Evolutionary conservation across 2,329 filamentous ascomycete species (phyloP), one percentile per base, ranked within the genome.

Genomic region (Verticillium dahliae): DNA sequence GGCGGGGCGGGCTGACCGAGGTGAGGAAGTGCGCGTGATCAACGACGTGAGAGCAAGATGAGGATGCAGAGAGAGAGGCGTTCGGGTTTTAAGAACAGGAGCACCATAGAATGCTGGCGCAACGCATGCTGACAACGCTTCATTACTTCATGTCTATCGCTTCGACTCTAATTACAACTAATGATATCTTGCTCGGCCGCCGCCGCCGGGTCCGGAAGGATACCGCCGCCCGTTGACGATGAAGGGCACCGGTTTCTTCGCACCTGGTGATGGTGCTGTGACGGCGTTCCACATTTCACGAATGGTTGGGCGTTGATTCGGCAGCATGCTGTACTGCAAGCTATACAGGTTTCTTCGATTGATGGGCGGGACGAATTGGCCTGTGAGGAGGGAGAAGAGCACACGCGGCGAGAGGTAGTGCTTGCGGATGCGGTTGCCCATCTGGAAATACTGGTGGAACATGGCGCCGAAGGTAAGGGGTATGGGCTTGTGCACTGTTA

Each of bases 381-480:
- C 95, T 0, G 92, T 96, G 31, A 93, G 80, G 1, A 99, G 87
- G 69, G 92, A 95, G 45, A 97, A 82, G 57, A 98, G 85, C 22
- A 99, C 96, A 14, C 88, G 85, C 0, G 92, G 92, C 0, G 92
- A 94, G 54, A 98, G 82, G 73, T 99, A 99, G 76, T 99, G 95
- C 73, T 96, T 97, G 62, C 92, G 89, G 65, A 99, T 91, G 57
- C 95, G 91, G 65, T 91, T 87, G 34, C 90, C 92, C 69, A 99
- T 91, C 73, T 97, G 92, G 71, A 96, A 97, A 76, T 99, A 99
- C 70, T 98, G 93, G 63, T 96, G 86, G 75, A 99, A 98, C 86
- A 98, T 98, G 69, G 90, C 91, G n/a, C 88, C 85, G 67, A 98
- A 90, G 3, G 91, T 88, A 6, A 99, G 85, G 2, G 95, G 94